Conservation (phyloP, 148 eudicot species). For the Rhododendron williamsianum region DNA sequence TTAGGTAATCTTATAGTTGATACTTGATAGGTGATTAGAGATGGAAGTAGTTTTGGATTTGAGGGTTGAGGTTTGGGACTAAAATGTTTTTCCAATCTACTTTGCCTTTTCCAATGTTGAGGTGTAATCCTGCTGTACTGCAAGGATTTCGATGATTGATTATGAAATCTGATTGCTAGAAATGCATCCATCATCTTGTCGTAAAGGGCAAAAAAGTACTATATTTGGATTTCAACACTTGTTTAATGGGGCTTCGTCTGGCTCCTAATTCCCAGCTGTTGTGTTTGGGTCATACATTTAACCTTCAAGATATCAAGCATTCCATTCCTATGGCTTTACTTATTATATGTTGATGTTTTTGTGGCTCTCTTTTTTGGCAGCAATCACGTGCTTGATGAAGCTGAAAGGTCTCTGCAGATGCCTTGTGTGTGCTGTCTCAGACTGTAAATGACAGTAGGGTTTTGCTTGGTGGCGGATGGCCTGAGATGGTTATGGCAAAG, state of each 20-base stretch:
- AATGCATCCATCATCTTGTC: not conserved
- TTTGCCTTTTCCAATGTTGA: not conserved
- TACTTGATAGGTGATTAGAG: not conserved
- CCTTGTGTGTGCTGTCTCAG: constrained; percentile 92
- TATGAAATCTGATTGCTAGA: not conserved
- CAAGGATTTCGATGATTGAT: not conserved
- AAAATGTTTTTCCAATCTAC: not conserved
- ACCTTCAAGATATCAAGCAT: not conserved
- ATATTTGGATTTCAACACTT: not conserved
- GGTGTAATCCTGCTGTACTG: not conserved
- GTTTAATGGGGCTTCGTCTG: not conserved
- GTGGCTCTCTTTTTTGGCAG: constrained; percentile 36
- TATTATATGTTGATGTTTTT: not conserved
- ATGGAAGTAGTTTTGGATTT: not conserved
- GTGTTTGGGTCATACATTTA: not conserved
- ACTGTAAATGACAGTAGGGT: constrained; percentile 94
- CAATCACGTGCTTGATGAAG: constrained; percentile 94
- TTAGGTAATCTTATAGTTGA: not conserved
- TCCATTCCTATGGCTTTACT: not conserved
- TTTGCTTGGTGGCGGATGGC: constrained; percentile 97
- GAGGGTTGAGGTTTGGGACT: not conserved
- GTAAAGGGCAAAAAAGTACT: not conserved
- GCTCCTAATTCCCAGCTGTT: not conserved
- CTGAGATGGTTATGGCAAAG: constrained; percentile 97
- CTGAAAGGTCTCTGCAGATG: constrained; percentile 97